phyloP scores from a whole-genome alignment of 768 basidiomycete genomes.

The Nidularia sp. region DNA sequence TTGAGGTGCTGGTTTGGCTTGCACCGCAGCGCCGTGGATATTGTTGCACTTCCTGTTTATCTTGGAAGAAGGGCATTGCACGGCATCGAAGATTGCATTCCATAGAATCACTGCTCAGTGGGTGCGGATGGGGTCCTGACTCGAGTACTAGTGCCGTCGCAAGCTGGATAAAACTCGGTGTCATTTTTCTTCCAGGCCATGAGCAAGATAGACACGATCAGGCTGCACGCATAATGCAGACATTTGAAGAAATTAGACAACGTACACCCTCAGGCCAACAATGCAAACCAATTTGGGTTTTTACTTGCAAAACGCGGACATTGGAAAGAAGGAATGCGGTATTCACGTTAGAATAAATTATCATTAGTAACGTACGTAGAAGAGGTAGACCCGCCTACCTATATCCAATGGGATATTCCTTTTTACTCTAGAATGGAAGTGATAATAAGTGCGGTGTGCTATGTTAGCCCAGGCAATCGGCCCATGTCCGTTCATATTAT shows the following conservation, averaged over 20 bases:
- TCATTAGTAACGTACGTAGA: too few relatives aligned
- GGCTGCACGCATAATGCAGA: slow-evolving; percentile 6
- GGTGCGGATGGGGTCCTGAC: slow-evolving; percentile 36
- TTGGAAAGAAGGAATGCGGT: too few relatives aligned
- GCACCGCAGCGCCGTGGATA: not conserved
- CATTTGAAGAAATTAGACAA: not conserved
- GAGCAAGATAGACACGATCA: slow-evolving; percentile 8
- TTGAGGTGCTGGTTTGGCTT: slow-evolving; percentile 22
- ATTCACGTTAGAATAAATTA: too few relatives aligned
- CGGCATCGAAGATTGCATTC: slow-evolving; percentile 30
- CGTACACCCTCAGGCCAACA: too few relatives aligned
- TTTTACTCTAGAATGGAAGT: too few relatives aligned
- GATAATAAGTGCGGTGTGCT: too few relatives aligned
- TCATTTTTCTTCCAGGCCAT: slow-evolving; percentile 33
- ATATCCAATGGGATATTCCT: too few relatives aligned
- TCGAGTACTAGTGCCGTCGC: not conserved
- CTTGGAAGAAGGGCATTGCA: slow-evolving; percentile 27
- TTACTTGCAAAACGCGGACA: too few relatives aligned
- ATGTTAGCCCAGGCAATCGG: too few relatives aligned
- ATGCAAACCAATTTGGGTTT: too few relatives aligned
- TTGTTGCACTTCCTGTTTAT: slow-evolving; percentile 15
- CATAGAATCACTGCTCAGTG: slow-evolving; percentile 40
- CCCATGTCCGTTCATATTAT: too few relatives aligned
- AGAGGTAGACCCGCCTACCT: too few relatives aligned
- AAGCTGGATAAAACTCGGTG: slow-evolving; percentile 19